A percentile compares a stretch with the other conserved stretches of the same genome.
These are phyloP conservation scores for Lactifluus rugatus DNA, from an alignment of 768 basidiomycete genomes.

Conservation along the genomic window DNA sequence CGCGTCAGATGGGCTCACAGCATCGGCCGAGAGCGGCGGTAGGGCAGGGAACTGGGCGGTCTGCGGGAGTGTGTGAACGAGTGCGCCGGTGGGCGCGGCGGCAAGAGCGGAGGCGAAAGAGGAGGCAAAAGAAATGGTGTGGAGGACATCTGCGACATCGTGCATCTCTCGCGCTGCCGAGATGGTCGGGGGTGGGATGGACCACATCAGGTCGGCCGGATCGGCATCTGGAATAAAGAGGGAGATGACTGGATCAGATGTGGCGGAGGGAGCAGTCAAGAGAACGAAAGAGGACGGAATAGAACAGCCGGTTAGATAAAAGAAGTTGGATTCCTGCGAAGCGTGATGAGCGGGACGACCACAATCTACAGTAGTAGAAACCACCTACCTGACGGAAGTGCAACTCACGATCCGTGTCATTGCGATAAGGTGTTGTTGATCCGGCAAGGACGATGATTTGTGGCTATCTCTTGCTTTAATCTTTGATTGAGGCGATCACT, in stretches of 20 bases:
- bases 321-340: slow-evolving; percentile 72
- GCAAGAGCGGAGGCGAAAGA: slow-evolving; percentile 40
- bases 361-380: too few species aligned
- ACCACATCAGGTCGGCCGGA: slow-evolving; percentile 78
- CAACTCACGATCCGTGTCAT: slow-evolving; percentile 82
- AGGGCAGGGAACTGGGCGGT: slow-evolving; percentile 44
- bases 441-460: slow-evolving; percentile 64
- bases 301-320: slow-evolving; percentile 73
- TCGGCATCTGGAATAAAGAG: slow-evolving; percentile 76
- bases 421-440: slow-evolving; percentile 50
- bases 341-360: too few species aligned
- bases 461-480: slow-evolving; percentile 33
- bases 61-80: slow-evolving; percentile 58
- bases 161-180: slow-evolving; percentile 44
- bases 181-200: slow-evolving; percentile 66
- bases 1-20: slow-evolving; percentile 37
- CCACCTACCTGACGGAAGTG: slow-evolving; percentile 43
- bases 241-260: slow-evolving; percentile 35
- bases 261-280: slow-evolving; percentile 43
- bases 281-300: slow-evolving; percentile 64
- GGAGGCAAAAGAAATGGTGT: slow-evolving; percentile 36
- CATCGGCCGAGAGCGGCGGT: slow-evolving; percentile 29
- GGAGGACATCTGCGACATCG: slow-evolving; percentile 51
- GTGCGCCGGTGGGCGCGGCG: slow-evolving; percentile 41
- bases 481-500: neutral